Evolutionary conservation across 2,329 filamentous ascomycete genomes (phyloP).

Genomic region (Geosmithia flava): DNA sequence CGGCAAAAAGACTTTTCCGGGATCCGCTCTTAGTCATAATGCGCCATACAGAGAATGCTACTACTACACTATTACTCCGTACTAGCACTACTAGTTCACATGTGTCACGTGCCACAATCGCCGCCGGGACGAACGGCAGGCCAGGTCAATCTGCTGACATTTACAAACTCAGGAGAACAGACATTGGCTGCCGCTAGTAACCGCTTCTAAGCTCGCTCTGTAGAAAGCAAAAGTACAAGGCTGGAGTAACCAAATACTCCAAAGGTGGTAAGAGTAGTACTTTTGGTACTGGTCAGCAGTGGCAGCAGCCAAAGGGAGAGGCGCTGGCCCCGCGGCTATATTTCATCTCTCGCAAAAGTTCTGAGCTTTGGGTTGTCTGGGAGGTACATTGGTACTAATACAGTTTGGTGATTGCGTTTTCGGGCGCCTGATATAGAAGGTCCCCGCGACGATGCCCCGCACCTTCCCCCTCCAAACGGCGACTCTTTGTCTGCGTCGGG

Average conservation of each 20-base stretch:
- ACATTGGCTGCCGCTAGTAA: background rate
- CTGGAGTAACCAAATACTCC: background rate
- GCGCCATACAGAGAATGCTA: too few species aligned
- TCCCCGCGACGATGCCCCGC: conserved; percentile 28
- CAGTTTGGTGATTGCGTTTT: background rate
- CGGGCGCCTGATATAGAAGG: conserved; percentile 6
- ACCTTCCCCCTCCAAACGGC: conserved; percentile 11
- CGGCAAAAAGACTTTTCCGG: background rate
- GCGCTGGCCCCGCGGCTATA: too few species aligned
- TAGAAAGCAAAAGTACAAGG: background rate
- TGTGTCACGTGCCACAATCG: background rate
- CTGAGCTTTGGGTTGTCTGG: background rate
- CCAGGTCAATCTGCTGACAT: background rate
- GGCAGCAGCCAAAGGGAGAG: background rate
- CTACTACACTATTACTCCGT: too few species aligned
- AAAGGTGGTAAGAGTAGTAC: background rate
- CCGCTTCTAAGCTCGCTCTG: background rate
- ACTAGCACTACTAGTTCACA: too few species aligned
- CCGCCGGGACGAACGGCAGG: background rate
- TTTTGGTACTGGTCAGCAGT: background rate
- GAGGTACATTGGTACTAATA: background rate
- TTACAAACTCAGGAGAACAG: background rate
- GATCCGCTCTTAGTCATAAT: too few species aligned
- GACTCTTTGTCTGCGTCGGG: background rate
- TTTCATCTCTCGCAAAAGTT: background rate